Conservation (phyloP, 768 basidiomycete genomes). For the Porphyrellus cyaneotinctus region DNA sequence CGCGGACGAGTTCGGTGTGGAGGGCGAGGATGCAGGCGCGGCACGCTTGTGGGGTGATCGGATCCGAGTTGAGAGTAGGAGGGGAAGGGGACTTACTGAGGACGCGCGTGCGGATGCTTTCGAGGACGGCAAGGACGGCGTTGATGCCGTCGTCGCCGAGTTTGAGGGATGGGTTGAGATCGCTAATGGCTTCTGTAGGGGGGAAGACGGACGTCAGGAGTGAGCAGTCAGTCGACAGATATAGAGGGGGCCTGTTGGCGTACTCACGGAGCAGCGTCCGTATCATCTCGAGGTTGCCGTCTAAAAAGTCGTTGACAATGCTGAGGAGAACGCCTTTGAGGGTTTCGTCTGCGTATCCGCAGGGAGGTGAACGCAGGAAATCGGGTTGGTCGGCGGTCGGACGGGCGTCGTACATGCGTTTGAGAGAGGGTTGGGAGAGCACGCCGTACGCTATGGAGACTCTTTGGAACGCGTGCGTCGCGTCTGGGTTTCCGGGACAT, state of each 20-base stretch:
- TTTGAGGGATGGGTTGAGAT: conserved; percentile 73
- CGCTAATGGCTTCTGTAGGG: conserved; percentile 62
- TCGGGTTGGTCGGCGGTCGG: conserved; percentile 41
- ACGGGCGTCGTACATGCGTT: conserved; percentile 63
- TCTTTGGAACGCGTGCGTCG: conserved; percentile 83
- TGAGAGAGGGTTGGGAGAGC: conserved; percentile 67
- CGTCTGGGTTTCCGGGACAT: conserved; percentile 67
- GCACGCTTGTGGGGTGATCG: conserved; percentile 45
- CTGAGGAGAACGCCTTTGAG: conserved; percentile 68
- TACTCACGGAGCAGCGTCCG: conserved; percentile 66
- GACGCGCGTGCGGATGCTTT: conserved; percentile 67
- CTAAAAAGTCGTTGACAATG: conserved; percentile 77
- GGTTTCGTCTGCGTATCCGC: conserved; percentile 70
- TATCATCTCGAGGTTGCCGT: conserved; percentile 85
- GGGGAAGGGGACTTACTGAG: conserved; percentile 45
- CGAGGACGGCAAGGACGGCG: conserved; percentile 64
- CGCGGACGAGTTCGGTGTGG: conserved; percentile 64
- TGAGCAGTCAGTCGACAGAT: background rate
- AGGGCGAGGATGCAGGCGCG: conserved; percentile 73
- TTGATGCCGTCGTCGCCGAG: conserved; percentile 78
- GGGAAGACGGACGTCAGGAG: background rate
- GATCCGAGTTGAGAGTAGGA: background rate
- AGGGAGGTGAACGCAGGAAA: conserved; percentile 50
- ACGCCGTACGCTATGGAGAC: conserved; percentile 81
- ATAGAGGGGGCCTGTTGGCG: background rate